Base-by-base conservation (phyloP, 2,329 filamentous ascomycete genomes). In the Dendryphion nanum region DNA sequence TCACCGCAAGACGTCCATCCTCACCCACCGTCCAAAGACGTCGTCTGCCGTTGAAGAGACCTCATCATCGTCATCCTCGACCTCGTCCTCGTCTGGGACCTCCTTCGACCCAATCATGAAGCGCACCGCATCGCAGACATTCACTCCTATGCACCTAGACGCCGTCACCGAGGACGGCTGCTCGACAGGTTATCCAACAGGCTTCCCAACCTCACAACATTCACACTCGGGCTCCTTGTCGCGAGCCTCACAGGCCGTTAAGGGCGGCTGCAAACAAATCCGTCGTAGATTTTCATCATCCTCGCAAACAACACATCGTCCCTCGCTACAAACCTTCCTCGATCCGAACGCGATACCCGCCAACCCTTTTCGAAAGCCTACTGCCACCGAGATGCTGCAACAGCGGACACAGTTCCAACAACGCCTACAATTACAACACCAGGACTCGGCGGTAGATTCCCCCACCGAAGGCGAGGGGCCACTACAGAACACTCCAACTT, bases 21-120 rank as follows among this genome's bases (percentile, higher is more conserved):
- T 65, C 48, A 51, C 61, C 37, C 62, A 63, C 48, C 59, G 63
- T 29, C 63, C 63, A 31, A 66, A 64, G 50, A 65, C 63, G 15
- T 64, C 61, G 33, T 72, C 76, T 51, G 65, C 72, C 52, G 64
- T 66, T 48, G 61, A 68, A 61, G 55, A 66, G 48, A 14, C 10
- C 12, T 13, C 50, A 65, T 38, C 41, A 49, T 29, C 41, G 53
- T 35, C 37, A 51, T n/a, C n/a, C n/a, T n/a, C n/a, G n/a, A n/a
- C n/a, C n/a, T n/a, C n/a, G n/a, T n/a, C n/a, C n/a, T n/a, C n/a
- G n/a, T n/a, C n/a, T n/a, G n/a, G n/a, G n/a, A 33, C 42, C 50
- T 18, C 40, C 49, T 42, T 50, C 33, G 50, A 61, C 40, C 41
- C 51, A 40, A 50, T 48, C 40, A 63, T 65, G 61, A 65, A 66